phyloP scores from a whole-genome alignment of 176 grass and related monocot species.

The Aegilops longissima region DNA sequence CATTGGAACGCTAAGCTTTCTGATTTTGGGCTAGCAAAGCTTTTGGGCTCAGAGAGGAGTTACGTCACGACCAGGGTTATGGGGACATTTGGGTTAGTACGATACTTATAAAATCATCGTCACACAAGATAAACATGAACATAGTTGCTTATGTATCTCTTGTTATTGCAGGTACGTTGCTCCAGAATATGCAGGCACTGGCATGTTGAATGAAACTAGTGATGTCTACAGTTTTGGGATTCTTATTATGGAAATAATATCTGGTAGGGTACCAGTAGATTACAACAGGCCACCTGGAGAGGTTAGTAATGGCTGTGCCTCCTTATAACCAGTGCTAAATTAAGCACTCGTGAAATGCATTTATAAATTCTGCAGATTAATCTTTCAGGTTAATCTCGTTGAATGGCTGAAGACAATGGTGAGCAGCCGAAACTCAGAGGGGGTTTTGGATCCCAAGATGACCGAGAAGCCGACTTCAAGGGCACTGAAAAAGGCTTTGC shows the following conservation, averaged over 20 bases:
- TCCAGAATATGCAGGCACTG: constrained; percentile 94
- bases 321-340: not conserved
- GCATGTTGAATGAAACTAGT: constrained; percentile 96
- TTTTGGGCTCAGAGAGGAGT: constrained; percentile 87
- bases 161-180: constrained; percentile 78
- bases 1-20: constrained; percentile 94
- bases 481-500: constrained; percentile 81
- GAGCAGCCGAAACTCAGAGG: constrained; percentile 90
- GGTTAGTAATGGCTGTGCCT: constrained; percentile 45
- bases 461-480: constrained; percentile 78
- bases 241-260: constrained; percentile 97
- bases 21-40: constrained; percentile 95
- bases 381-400: constrained; percentile 89
- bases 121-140: not conserved
- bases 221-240: constrained; percentile 99
- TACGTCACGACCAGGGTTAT: constrained; percentile 96
- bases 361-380: constrained; percentile 7
- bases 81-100: constrained; percentile 89
- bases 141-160: constrained; percentile 5
- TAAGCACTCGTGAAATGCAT: constrained; percentile 14
- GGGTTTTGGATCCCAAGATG: constrained; percentile 98
- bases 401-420: constrained; percentile 98
- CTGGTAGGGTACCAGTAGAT: constrained; percentile 86
- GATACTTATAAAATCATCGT: constrained; percentile 3
- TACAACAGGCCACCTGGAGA: constrained; percentile 87